Base-by-base conservation (phyloP, 2,329 filamentous ascomycete genomes). In the Clarireedia hainanense region DNA sequence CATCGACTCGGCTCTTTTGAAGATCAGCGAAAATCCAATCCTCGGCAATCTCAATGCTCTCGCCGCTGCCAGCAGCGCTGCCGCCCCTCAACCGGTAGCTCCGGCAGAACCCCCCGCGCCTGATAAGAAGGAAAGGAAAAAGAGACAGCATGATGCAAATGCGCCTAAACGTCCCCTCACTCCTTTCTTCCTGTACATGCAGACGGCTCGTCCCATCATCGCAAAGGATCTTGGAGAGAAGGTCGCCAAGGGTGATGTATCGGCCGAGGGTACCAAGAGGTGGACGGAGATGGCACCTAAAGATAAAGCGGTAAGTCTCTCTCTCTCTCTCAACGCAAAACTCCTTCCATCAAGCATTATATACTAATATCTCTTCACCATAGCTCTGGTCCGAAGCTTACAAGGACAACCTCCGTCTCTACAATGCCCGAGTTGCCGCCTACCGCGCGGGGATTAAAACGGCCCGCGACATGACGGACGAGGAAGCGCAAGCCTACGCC, bases 141-240 rank as follows among this genome's bases (percentile, higher is more conserved):
- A 91, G 78, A 83, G 85, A 59, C 84, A 84, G 43, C 85, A 88
- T 68, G 92, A 97, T 71, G 91, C 91, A 64, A 95, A 96, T 71
- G 91, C 91, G 6, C 92, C 92, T 58, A 97, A 96, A 81, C 85
- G 91, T 50, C 91, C 92, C 7, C 73, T 96, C 68, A 97, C 92
- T 5, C 91, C 92, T 2, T 96, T 95, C 77, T 96, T 97, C 77
- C 77, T 96, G 59, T 97, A 91, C 76, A 90, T 95, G 79, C 88
- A 95, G 71, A 86, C 88, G 61, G 90, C 90, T 61, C 88, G 94
- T 50, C 81, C 85, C 51, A 86, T 89, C 69, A 94, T 97, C 64
- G 86, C 88, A 56, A 79, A 77, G 36, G 90, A 95, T 64, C 80
- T 95, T 10, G 88, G 87, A 23, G 70, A 81, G 27, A 30, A 30